Conservation (phyloP, 257 asterid genomes). For the Rhazya stricta region DNA sequence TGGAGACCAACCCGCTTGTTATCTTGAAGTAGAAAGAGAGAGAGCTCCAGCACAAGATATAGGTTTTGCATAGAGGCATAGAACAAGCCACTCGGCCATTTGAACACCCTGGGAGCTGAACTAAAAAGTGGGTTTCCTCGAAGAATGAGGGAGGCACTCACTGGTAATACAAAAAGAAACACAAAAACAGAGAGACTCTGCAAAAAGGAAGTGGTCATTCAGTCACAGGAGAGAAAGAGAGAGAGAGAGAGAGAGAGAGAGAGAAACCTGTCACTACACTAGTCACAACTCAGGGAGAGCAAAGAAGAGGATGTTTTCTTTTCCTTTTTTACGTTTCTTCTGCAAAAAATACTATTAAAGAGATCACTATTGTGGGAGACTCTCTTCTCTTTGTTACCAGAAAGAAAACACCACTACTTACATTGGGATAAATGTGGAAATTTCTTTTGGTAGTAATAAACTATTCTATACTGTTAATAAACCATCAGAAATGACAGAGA, state of each 20-base stretch:
- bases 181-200: conserved; percentile 15
- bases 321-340: conserved; percentile 8
- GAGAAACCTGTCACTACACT: conserved; percentile 10
- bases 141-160: background rate
- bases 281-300: conserved; percentile 6
- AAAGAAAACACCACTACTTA: conserved; percentile 4
- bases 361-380: background rate
- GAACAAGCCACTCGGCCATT: conserved; percentile 25
- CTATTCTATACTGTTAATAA: background rate
- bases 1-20: conserved; percentile 23
- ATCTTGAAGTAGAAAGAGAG: conserved; percentile 25
- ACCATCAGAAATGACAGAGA: background rate
- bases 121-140: conserved; percentile 12
- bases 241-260: conserved; percentile 13
- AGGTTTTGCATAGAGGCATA: conserved; percentile 23
- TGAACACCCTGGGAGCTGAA: conserved; percentile 5
- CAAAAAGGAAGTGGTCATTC: conserved; percentile 17
- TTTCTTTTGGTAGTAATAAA: background rate
- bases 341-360: conserved; percentile 4
- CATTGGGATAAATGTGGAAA: background rate
- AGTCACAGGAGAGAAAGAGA: conserved; percentile 16
- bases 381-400: conserved; percentile 1
- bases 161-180: background rate
- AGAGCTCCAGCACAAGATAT: conserved; percentile 22
- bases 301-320: conserved; percentile 9